Evolutionary conservation across 2,329 filamentous ascomycete genomes (phyloP).

Genomic region (Cladosporium sp.): DNA sequence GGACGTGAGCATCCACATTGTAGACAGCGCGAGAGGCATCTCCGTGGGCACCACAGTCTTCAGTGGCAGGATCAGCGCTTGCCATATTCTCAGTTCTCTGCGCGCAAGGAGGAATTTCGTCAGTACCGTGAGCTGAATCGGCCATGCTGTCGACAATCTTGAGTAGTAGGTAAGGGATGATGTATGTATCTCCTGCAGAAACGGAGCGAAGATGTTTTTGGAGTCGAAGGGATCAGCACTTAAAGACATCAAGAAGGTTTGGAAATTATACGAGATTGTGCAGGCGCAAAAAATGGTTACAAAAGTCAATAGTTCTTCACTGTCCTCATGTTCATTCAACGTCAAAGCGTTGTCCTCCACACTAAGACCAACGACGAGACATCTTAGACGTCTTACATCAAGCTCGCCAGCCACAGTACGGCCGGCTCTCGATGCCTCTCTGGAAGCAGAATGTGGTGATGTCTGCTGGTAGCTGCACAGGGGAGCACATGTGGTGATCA

Average conservation of each 20-base stretch:
- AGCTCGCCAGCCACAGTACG: not conserved
- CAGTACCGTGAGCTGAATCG: not conserved
- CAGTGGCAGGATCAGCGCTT: not conserved
- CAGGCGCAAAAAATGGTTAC: not conserved
- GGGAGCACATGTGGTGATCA: not conserved
- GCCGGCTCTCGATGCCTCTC: not conserved
- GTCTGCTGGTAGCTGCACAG: not conserved
- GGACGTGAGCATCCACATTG: not conserved
- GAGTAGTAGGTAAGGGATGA: not conserved
- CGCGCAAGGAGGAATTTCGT: not conserved
- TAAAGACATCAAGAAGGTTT: not conserved
- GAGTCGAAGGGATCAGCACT: not conserved
- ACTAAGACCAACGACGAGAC: not conserved
- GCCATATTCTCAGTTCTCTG: not conserved
- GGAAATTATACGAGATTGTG: not conserved
- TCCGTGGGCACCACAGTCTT: not conserved
- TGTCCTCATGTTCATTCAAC: not conserved
- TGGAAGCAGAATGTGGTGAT: not conserved
- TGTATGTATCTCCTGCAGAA: not conserved
- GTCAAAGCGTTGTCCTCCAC: not conserved
- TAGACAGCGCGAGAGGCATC: not conserved
- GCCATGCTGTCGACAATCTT: not conserved
- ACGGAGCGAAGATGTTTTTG: not conserved
- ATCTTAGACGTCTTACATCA: not conserved
- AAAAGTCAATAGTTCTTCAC: not conserved